phyloP scores from a whole-genome alignment of 495 filamentous ascomycete genomes.

The Tirmania nivea region DNA sequence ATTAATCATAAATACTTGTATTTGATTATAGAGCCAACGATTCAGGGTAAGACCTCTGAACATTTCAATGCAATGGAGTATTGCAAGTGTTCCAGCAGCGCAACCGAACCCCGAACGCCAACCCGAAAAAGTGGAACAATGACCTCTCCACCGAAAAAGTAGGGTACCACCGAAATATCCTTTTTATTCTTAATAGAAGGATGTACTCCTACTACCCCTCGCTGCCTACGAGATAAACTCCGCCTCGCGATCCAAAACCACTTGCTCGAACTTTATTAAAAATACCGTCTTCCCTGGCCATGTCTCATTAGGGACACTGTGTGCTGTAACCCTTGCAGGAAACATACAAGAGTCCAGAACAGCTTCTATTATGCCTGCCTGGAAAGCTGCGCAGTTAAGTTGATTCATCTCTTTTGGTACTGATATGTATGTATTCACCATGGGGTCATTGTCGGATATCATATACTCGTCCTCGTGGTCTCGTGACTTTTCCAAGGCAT shows the following conservation, averaged over 20 bases:
- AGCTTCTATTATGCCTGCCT: constrained; percentile 88
- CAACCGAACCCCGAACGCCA: too few relatives aligned
- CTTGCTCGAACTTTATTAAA: constrained; percentile 67
- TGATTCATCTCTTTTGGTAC: constrained; percentile 88
- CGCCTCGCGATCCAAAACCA: constrained; percentile 80
- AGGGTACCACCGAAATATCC: too few relatives aligned
- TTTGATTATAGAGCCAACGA: too few relatives aligned
- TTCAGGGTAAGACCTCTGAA: too few relatives aligned
- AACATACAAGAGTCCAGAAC: constrained; percentile 84
- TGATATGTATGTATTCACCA: constrained; percentile 80
- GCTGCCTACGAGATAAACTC: constrained; percentile 22
- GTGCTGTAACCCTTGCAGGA: constrained; percentile 71
- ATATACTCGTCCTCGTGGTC: constrained; percentile 85
- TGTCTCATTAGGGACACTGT: constrained; percentile 63
- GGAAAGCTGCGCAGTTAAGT: constrained; percentile 88
- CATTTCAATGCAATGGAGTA: too few relatives aligned
- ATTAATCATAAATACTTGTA: too few relatives aligned
- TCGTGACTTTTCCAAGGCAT: constrained; percentile 75
- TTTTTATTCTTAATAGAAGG: too few relatives aligned
- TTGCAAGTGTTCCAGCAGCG: too few relatives aligned
- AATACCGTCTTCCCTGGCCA: constrained; percentile 94
- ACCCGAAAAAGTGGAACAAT: constrained; percentile 7
- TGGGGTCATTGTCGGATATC: constrained; percentile 90
- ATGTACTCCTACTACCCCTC: too few relatives aligned
- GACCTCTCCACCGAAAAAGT: background rate